Percentiles rank a stretch among this genome's conserved stretches.
Evolutionary conservation across 768 basidiomycete genomes (phyloP).

Genomic region (Boletus pseudopeckii): DNA sequence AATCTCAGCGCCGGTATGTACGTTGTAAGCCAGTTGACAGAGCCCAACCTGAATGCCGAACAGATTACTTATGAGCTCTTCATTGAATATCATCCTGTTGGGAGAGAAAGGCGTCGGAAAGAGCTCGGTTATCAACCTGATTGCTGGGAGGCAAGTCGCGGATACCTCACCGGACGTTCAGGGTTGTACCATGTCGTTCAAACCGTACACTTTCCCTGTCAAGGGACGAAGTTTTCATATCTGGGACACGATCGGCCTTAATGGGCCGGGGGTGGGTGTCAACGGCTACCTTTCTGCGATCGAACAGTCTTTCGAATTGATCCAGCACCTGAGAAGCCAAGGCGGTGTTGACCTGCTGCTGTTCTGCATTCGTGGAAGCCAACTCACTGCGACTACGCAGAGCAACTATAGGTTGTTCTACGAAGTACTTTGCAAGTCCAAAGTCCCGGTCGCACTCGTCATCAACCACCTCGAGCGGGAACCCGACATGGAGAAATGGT

Average conservation of each 20-base stretch:
- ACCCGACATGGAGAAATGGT: constrained; percentile 33
- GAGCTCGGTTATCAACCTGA: constrained; percentile 34
- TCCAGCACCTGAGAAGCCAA: constrained; percentile 25
- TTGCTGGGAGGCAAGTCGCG: constrained; percentile 26
- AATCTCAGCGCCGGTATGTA: constrained; percentile 9
- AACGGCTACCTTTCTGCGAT: constrained; percentile 29
- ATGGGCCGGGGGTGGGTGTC: constrained; percentile 27
- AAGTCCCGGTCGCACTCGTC: constrained; percentile 31
- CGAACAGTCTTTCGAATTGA: constrained; percentile 30
- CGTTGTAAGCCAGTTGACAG: constrained; percentile 2
- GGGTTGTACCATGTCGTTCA: constrained; percentile 38
- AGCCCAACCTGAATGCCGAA: constrained; percentile 13
- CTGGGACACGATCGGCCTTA: constrained; percentile 37
- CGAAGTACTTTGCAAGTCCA: constrained; percentile 37
- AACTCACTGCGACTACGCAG: constrained; percentile 34
- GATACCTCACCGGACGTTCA: constrained; percentile 25
- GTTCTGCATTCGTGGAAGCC: background rate
- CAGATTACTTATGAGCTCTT: constrained; percentile 18
- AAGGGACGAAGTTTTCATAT: constrained; percentile 15
- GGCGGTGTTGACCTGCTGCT: too few species aligned
- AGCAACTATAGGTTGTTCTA: constrained; percentile 42
- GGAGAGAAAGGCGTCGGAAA: constrained; percentile 42
- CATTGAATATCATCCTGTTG: constrained; percentile 40
- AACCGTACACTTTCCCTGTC: constrained; percentile 26
- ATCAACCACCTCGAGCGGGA: constrained; percentile 42